Base-by-base conservation (phyloP, 2,329 filamentous ascomycete species). In the Pseudopithomyces chartarum region DNA sequence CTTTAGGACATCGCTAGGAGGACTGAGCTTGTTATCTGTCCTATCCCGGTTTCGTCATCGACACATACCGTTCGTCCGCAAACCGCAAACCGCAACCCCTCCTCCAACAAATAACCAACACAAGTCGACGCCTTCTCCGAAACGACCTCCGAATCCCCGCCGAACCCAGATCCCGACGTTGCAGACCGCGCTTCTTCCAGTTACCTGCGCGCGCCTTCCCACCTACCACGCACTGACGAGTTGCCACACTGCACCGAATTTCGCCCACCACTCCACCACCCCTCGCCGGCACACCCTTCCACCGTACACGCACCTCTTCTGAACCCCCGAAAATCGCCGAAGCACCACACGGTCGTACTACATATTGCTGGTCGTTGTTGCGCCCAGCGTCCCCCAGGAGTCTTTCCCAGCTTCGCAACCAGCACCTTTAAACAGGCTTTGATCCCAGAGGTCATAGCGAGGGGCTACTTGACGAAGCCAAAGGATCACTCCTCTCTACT, bases 351-450 rank as follows among this genome's bases (percentile, higher is more conserved):
- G 69, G n/a, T 57, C 71, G 42, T 29, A 54, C 26, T 59, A 23
- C 53, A 44, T 67, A 76, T 58, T 71, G 56, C 61, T 67, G 60
- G 60, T 60, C 59, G 44, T 56, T 56, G 40, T 63, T 59, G 65
- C 54, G 65, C 57, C 62, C 60, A 66, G 64, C 61, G 55, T 56
- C 54, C 56, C 53, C 54, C 49, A 60, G 73, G 74, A 77, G 69
- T 75, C 71, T 71, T 79, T 74, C 78, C 76, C 65, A 74, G 76
- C 81, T 83, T 83, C 80, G 77, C 75, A 73, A 66, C 65, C 67
- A 67, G 79, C 80, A 79, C 90, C 90, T 93, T 94, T 92, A 93
- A 95, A 93, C 73, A 93, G 73, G 92, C 92, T 90, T 92, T 93
- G 89, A 84, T 88, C 89, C 88, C 55, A 65, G 90, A 89, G 90